Evolutionary conservation across 2,329 filamentous ascomycete genomes (phyloP), one percentile per base, ranked within the genome.

Genomic region (Penicillium sp.): DNA sequence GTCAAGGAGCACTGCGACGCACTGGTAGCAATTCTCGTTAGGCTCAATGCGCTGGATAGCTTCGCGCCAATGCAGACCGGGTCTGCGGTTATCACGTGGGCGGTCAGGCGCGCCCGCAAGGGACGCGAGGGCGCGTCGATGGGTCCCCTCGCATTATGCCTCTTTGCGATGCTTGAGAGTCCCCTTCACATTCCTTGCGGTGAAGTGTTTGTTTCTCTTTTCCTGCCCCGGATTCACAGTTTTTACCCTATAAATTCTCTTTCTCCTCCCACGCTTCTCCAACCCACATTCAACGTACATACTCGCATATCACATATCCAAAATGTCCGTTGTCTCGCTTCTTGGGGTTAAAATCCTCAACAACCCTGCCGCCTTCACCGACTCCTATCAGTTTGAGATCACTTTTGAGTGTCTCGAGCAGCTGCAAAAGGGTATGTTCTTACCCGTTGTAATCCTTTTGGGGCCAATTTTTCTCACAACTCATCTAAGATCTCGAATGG

Each of bases 341-440:
- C 86, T 99, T 64, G 93, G 93, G 71, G 94, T 99, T 69, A 90
- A 94, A 77, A 90, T 99, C 66, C 83, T 92, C 74, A 97, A 99
- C 85, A 99, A 99, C 80, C 94, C 94, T 70, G 92, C 94, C 69
- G 87, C 89, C 66, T 97, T 99, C 79, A 89, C 87, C 67, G 90
- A 93, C 73, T 87, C 91, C 51, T 99, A 99, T 75, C 87, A 94
- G 75, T 96, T 99, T 66, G 93, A 99, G 78, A 97, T 99, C 74
- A 99, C 94, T 16, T 99, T 99, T 61, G 94, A 99, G 77, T 97
- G 94, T 70, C 86, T 97, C 21, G 94, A 99, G 80, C 86, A 89
- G 65, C 84, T 99, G 34, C 90, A 96, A 73, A 97, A 97, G 78
- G 92, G 92, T 92, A 75, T 48, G 24, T 18, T 16, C 2, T 36